These are phyloP conservation scores for Alternaria solani DNA, from an alignment of 2,329 filamentous ascomycete genomes.

Conservation along the genomic window DNA sequence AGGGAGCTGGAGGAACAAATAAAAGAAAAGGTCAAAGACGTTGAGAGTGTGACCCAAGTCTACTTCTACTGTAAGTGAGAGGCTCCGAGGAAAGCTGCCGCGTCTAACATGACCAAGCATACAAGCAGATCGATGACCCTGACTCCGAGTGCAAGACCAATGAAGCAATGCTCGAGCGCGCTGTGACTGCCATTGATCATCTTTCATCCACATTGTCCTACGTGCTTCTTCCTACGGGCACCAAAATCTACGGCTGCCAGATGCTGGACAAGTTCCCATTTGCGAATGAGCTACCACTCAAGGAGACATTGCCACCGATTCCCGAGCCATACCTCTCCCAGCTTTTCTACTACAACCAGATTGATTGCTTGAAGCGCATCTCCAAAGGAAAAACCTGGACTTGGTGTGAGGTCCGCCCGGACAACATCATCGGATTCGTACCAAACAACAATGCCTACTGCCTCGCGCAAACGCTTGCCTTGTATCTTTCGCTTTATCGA, in stretches of 20 bases:
- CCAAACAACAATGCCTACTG: conserved; percentile 53
- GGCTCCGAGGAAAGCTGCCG: neutral
- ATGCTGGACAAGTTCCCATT: conserved; percentile 50
- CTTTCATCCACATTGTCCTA: conserved; percentile 39
- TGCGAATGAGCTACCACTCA: conserved; percentile 38
- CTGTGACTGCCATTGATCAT: conserved; percentile 45
- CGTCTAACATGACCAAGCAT: conserved; percentile 27
- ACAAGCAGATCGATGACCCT: conserved; percentile 42
- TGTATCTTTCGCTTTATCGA: conserved; percentile 51
- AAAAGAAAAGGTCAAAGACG: conserved; percentile 45
- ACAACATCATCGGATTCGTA: conserved; percentile 55
- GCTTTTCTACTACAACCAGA: conserved; percentile 55
- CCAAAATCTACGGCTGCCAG: conserved; percentile 52
- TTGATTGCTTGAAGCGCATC: conserved; percentile 50
- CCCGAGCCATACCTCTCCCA: conserved; percentile 46
- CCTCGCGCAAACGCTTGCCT: conserved; percentile 48
- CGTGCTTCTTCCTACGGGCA: conserved; percentile 48
- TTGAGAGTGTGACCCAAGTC: conserved; percentile 52
- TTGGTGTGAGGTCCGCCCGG: conserved; percentile 53
- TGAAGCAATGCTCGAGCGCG: conserved; percentile 49
- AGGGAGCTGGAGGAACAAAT: conserved; percentile 46
- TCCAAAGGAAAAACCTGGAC: conserved; percentile 52
- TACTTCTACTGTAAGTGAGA: conserved; percentile 49
- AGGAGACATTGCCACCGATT: conserved; percentile 44
- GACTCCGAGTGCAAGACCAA: conserved; percentile 46